Percentiles rank a stretch among this genome's conserved stretches.
These are phyloP conservation scores for Bruguiera sexangula DNA, from an alignment of 345 rosid genomes.

Conservation along the genomic window DNA sequence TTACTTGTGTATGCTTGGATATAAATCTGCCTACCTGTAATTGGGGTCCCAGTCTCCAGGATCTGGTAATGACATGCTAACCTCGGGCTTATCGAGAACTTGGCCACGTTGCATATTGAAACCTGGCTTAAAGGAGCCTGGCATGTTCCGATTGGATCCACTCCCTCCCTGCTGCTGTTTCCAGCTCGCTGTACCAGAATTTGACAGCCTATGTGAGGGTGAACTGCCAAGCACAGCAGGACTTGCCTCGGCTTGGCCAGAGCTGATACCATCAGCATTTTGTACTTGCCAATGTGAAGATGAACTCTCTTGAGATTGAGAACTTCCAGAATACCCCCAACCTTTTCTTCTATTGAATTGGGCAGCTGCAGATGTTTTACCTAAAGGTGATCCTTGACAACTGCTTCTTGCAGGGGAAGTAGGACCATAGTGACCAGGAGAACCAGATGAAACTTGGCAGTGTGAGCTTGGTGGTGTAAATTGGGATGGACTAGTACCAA, in stretches of 20 bases:
- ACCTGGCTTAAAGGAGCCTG: conserved; percentile 43
- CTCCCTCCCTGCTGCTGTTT: conserved; percentile 57
- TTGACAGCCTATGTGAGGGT: conserved; percentile 49
- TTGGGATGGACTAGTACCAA: conserved; percentile 95
- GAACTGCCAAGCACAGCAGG: conserved; percentile 48
- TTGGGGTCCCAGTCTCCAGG: conserved; percentile 99
- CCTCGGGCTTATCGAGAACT: conserved; percentile 49
- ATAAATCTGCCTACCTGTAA: conserved; percentile 57
- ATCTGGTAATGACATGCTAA: conserved; percentile 61
- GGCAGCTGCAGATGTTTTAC: conserved; percentile 71
- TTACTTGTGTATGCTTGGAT: background rate
- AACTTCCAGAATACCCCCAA: conserved; percentile 72
- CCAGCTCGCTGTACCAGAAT: conserved; percentile 45
- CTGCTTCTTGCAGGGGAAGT: conserved; percentile 88
- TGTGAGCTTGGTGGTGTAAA: conserved; percentile 86
- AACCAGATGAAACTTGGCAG: conserved; percentile 60
- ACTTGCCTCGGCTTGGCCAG: conserved; percentile 54
- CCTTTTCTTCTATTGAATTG: conserved; percentile 80
- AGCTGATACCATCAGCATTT: conserved; percentile 41
- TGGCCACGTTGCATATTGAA: conserved; percentile 41
- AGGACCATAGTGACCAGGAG: conserved; percentile 97
- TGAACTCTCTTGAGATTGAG: conserved; percentile 64
- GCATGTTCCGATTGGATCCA: conserved; percentile 45
- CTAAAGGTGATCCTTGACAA: conserved; percentile 89
- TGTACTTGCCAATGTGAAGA: conserved; percentile 68